phyloP scores from a whole-genome alignment of 768 basidiomycete genomes.

The Podaxis sp. region DNA sequence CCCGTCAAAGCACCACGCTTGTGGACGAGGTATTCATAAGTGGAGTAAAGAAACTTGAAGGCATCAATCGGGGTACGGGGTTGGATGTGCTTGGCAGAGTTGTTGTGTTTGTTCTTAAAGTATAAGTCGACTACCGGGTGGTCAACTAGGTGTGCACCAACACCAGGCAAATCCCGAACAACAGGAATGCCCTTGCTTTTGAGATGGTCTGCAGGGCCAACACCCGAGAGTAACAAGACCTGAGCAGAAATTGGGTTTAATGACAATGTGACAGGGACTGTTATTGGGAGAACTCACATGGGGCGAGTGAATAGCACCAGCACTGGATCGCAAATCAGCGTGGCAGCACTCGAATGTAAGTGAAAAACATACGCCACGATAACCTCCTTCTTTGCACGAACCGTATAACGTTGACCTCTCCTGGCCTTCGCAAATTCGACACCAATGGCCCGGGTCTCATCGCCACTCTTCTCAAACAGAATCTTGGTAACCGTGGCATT shows the following conservation, averaged over 20 bases:
- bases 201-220: constrained; percentile 65
- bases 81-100: constrained; percentile 36
- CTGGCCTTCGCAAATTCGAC: constrained; percentile 47
- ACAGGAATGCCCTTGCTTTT: constrained; percentile 47
- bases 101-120: constrained; percentile 46
- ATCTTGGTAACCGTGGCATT: constrained; percentile 51
- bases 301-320: constrained; percentile 57
- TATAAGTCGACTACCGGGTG: constrained; percentile 53
- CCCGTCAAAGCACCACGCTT: constrained; percentile 46
- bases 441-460: constrained; percentile 41
- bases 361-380: constrained; percentile 43
- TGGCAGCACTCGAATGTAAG: neutral
- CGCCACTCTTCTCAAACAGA: constrained; percentile 33
- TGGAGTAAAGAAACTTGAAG: constrained; percentile 26
- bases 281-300: constrained; percentile 27
- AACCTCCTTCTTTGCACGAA: constrained; percentile 45
- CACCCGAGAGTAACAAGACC: constrained; percentile 70
- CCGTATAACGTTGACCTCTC: constrained; percentile 32
- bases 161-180: constrained; percentile 62
- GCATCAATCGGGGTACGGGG: constrained; percentile 22
- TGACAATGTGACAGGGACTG: neutral
- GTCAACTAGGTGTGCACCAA: constrained; percentile 71
- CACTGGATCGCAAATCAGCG: constrained; percentile 27
- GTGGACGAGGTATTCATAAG: constrained; percentile 38
- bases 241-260: constrained; percentile 19